Conservation (phyloP, 2,329 filamentous ascomycete species). For the Alternaria arborescens region DNA sequence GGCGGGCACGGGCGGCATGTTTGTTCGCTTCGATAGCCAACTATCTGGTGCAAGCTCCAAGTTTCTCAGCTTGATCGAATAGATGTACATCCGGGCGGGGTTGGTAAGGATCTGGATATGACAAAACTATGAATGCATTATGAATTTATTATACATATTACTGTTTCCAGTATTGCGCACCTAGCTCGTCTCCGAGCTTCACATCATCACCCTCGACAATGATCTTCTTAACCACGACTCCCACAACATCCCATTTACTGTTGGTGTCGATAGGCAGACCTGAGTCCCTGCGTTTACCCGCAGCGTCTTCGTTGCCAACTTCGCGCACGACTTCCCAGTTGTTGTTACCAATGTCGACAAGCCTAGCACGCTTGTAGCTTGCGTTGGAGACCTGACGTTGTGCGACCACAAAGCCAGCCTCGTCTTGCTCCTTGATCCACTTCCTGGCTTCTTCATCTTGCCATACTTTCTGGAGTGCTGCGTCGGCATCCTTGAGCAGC, state of each 20-base stretch:
- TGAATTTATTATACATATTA: neutral
- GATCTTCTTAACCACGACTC: constrained; percentile 44
- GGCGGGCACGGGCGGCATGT: neutral
- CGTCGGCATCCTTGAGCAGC: constrained; percentile 41
- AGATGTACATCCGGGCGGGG: neutral
- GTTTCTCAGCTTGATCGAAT: neutral
- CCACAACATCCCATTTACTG: constrained; percentile 47
- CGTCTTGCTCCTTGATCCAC: constrained; percentile 41
- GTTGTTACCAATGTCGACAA: constrained; percentile 41
- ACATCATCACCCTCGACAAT: constrained; percentile 37
- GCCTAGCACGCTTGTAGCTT: constrained; percentile 46
- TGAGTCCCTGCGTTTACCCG: constrained; percentile 44
- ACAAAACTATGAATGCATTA: neutral
- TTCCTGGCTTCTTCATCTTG: constrained; percentile 31
- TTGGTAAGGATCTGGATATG: no score
- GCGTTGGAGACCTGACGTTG: constrained; percentile 44
- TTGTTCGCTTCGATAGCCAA: neutral
- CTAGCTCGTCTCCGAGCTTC: constrained; percentile 44
- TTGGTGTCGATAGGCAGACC: constrained; percentile 43
- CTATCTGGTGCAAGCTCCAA: neutral
- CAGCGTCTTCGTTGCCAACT: constrained; percentile 36
- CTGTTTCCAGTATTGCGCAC: constrained; percentile 41
- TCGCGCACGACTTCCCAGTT: constrained; percentile 46
- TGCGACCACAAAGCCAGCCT: constrained; percentile 46
- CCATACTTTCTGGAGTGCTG: constrained; percentile 39